These are phyloP conservation scores for Pinus albicaulis DNA, from an alignment of 75 land plant species.

Conservation along the genomic window DNA sequence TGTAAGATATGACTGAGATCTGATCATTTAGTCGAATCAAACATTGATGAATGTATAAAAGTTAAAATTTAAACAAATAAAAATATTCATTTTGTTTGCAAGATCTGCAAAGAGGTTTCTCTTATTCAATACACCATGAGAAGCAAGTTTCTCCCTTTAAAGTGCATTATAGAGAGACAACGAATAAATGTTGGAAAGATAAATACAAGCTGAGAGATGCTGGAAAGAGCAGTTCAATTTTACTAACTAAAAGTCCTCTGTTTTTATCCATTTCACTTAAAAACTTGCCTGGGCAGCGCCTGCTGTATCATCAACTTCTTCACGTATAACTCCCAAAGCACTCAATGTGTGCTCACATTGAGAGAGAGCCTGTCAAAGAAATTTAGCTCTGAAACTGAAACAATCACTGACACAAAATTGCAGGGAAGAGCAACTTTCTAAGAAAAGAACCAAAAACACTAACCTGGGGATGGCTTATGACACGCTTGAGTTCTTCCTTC, in stretches of 20 bases:
- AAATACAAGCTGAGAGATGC: too few relatives aligned
- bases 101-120: too few relatives aligned
- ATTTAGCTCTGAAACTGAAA: background rate
- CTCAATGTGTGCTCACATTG: constrained; percentile 79
- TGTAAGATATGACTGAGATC: too few relatives aligned
- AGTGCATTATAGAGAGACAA: too few relatives aligned
- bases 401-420: background rate
- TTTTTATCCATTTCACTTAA: background rate
- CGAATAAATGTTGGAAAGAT: background rate
- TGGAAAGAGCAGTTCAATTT: too few relatives aligned
- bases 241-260: too few relatives aligned
- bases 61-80: too few relatives aligned
- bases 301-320: constrained; percentile 83
- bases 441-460: background rate
- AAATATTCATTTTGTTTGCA: too few relatives aligned
- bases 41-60: too few relatives aligned
- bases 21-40: too few relatives aligned
- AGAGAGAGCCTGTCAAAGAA: constrained; percentile 67
- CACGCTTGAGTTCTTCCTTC: constrained; percentile 61
- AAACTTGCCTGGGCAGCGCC: constrained; percentile 81
- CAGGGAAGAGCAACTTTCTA: background rate
- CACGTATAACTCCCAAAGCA: constrained; percentile 62
- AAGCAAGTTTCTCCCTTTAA: too few relatives aligned
- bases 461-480: constrained; percentile 89
- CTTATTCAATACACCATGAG: too few relatives aligned